Percentiles rank a stretch among this genome's conserved stretches.
Evolutionary conservation across 2,329 filamentous ascomycete species (phyloP).

Genomic region (Plenodomus lindquistii): DNA sequence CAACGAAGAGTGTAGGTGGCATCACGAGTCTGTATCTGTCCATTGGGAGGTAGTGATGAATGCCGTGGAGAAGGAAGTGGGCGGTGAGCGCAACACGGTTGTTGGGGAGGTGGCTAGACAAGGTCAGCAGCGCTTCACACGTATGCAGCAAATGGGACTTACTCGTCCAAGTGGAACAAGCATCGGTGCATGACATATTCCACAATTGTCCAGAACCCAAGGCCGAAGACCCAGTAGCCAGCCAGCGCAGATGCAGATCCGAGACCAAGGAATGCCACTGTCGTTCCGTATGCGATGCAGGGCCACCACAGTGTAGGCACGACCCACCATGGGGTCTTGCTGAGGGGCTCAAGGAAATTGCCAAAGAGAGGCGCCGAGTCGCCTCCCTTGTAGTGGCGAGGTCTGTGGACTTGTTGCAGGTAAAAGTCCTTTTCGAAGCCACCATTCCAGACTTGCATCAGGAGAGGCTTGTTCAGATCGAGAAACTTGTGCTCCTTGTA

Average conservation of each 20-base stretch:
- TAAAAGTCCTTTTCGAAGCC: conserved; percentile 97
- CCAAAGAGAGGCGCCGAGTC: conserved; percentile 92
- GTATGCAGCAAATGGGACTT: conserved; percentile 48
- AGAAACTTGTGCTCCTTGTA: conserved; percentile 94
- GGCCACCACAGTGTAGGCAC: conserved; percentile 86
- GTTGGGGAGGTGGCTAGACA: conserved; percentile 77
- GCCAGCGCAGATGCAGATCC: conserved; percentile 49
- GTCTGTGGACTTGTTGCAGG: conserved; percentile 91
- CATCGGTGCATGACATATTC: conserved; percentile 90
- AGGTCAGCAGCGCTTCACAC: conserved; percentile 9
- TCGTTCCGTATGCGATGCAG: conserved; percentile 73
- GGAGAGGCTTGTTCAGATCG: conserved; percentile 80
- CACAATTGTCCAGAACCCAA: conserved; percentile 83
- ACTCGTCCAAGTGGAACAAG: conserved; percentile 92
- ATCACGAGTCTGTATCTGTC: conserved; percentile 96
- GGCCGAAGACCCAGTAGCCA: conserved; percentile 69
- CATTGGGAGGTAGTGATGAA: conserved; percentile 99
- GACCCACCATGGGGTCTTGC: conserved; percentile 92
- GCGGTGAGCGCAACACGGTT: conserved; percentile 83
- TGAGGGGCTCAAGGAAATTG: conserved; percentile 97
- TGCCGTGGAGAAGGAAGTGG: conserved; percentile 93
- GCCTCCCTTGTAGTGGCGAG: conserved; percentile 93
- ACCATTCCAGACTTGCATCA: conserved; percentile 85
- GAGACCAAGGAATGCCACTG: conserved; percentile 64
- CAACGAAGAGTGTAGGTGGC: conserved; percentile 86